Evolutionary conservation across 148 eudicot species (phyloP).

Genomic region (Rhododendron griersonianum): DNA sequence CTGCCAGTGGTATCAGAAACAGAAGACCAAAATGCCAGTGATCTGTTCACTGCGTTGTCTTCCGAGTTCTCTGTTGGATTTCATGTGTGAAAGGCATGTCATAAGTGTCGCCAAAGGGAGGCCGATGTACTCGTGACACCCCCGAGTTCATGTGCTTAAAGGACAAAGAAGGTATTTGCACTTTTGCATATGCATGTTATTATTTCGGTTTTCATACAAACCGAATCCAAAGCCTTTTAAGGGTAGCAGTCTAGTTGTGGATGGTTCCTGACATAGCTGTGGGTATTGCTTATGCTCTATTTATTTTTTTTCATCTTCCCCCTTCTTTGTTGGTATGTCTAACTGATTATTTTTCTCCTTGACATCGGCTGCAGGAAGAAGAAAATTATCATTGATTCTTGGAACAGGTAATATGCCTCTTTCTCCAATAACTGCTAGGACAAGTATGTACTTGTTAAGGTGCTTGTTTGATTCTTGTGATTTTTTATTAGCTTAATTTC

Average conservation of each 20-base stretch:
- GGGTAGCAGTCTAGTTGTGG: not conserved
- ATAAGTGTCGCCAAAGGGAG: not conserved
- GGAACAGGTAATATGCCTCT: not conserved
- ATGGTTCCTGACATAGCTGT: not conserved
- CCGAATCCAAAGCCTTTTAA: not conserved
- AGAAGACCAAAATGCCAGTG: not conserved
- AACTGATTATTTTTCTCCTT: not conserved
- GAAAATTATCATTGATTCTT: not conserved
- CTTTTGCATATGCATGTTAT: not conserved
- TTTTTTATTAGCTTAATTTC: not conserved
- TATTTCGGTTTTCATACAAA: not conserved
- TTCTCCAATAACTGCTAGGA: not conserved
- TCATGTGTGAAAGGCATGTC: not conserved
- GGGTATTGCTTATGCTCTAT: not conserved
- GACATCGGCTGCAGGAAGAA: not conserved
- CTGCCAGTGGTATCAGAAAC: not conserved
- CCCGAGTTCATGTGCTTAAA: not conserved
- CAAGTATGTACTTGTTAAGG: not conserved
- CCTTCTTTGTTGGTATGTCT: not conserved
- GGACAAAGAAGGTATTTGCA: not conserved
- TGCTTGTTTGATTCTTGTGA: not conserved
- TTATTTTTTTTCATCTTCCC: not conserved
- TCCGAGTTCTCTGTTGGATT: not conserved
- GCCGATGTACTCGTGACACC: not conserved
- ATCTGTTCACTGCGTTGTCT: slow-evolving; percentile 5